Evolutionary conservation across 495 filamentous ascomycete species (phyloP).

Genomic region (Penicillium soppii): DNA sequence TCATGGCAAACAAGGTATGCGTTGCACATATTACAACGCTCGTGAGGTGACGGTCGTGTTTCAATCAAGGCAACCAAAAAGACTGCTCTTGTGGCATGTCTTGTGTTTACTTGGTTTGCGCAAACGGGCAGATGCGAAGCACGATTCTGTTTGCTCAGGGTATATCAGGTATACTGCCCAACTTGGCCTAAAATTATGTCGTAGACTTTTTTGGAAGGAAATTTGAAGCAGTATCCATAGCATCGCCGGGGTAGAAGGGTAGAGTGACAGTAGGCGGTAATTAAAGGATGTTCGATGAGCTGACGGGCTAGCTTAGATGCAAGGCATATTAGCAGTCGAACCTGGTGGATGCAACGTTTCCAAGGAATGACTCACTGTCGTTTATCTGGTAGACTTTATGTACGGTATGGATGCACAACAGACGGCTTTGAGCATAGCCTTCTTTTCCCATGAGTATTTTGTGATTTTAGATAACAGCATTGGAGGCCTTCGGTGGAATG

Average conservation of each 20-base stretch:
- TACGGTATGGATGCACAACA: background rate
- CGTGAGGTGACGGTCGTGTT: too few relatives aligned
- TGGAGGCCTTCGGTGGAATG: too few relatives aligned
- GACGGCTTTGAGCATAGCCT: background rate
- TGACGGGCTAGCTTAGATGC: background rate
- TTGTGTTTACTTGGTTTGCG: too few relatives aligned
- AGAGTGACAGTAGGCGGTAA: background rate
- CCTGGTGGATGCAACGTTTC: background rate
- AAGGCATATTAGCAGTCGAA: background rate
- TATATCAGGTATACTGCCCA: background rate
- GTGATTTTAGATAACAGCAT: too few relatives aligned
- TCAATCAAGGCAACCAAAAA: too few relatives aligned
- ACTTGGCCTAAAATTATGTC: background rate
- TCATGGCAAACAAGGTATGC: too few relatives aligned
- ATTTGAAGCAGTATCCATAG: background rate
- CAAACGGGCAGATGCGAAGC: background rate
- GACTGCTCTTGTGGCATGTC: too few relatives aligned
- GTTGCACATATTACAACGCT: too few relatives aligned
- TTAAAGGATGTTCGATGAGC: background rate
- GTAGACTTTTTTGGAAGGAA: background rate
- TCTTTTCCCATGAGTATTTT: background rate
- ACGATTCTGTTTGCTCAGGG: background rate
- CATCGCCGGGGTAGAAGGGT: background rate
- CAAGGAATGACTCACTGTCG: background rate
- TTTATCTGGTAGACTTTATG: background rate